Evolutionary conservation across 1,139 yeast genomes (phyloP), one percentile per base, ranked within the genome.

Genomic region (Lodderomyces elongisporus): DNA sequence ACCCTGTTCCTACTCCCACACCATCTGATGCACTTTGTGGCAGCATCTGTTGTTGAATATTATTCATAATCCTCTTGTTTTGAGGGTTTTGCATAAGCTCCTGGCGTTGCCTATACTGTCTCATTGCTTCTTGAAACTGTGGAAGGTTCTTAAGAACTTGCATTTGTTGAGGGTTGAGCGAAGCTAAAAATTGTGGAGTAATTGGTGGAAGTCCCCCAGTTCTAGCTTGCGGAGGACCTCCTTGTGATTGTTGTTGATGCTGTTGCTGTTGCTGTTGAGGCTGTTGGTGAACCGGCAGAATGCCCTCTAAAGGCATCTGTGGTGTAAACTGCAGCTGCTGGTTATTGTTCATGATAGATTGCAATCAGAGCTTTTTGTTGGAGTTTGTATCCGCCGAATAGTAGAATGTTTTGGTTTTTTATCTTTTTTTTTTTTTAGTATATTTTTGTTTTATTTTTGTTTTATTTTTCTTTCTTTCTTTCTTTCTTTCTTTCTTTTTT

Each of bases 71-170:
- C 7, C 26, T 13, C 10, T 24, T 24, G 7, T 31, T 38, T 21
- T 41, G 46, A 24, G 42, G 37, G 7, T 31, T 38, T 22, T 41
- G 46, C 17, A 5, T 14, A 16, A 12, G 14, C 14, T 28, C 22
- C 4, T 54, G 77, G 46, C 58, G 46, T 38, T 63, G 70, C 42
- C 59, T 42, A 40, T 60, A 62, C 35, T 57, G 58, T 26, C 64
- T 51, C 52, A 67, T 56, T 34, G 64, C 55, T 25, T 57, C 62
- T 39, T 62, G 70, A 42, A 64, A 66, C 40, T 66, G 73, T 3
- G 73, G 74, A 44, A 71, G 73, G 47, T 53, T 60, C 36, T 70
- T 66, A 44, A 73, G 58, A 39, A 72, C 67, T 41, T 70, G 71
- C 26, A 70, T 60, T 36, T 69, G 74, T 42, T 68, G 70, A 8